phyloP scores from a whole-genome alignment of 2,329 filamentous ascomycete genomes.

The Ascochyta koolunga region DNA sequence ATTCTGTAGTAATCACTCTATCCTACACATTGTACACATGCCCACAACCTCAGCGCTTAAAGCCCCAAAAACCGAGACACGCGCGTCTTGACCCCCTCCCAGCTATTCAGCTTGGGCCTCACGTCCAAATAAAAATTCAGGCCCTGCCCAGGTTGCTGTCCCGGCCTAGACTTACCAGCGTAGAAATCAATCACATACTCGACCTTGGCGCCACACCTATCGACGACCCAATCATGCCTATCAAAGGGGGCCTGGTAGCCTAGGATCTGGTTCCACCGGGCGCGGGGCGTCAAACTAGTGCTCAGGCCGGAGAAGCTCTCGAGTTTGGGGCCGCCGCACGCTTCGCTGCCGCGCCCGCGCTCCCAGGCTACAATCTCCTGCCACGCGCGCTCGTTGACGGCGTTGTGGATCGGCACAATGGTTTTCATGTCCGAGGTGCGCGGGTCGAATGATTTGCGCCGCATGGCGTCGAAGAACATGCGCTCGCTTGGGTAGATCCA shows the following conservation, averaged over 20 bases:
- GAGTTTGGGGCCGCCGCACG: slow-evolving; percentile 79
- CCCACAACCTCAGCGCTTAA: slow-evolving; percentile 31
- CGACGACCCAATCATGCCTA: slow-evolving; percentile 95
- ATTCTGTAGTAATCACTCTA: slow-evolving; percentile 15
- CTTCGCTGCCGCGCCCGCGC: slow-evolving; percentile 63
- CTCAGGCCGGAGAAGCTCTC: slow-evolving; percentile 78
- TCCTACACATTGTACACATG: slow-evolving; percentile 14
- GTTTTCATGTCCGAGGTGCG: slow-evolving; percentile 79
- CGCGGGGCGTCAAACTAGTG: slow-evolving; percentile 74
- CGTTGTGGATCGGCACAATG: slow-evolving; percentile 97
- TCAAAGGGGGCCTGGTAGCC: slow-evolving; percentile 96
- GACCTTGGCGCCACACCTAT: slow-evolving; percentile 81
- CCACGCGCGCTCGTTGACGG: slow-evolving; percentile 97
- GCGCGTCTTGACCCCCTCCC: slow-evolving; percentile 66
- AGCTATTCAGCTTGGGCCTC: slow-evolving; percentile 68
- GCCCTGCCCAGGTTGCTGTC: slow-evolving; percentile 48
- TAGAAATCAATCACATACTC: slow-evolving; percentile 99
- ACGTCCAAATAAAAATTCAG: slow-evolving; percentile 71
- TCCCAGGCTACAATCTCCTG: slow-evolving; percentile 91
- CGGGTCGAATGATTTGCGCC: slow-evolving; percentile 82
- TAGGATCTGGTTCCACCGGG: slow-evolving; percentile 78
- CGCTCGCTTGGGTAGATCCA: slow-evolving; percentile 98
- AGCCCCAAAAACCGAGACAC: slow-evolving; percentile 56
- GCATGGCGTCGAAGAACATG: slow-evolving; percentile 98
- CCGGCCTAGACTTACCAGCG: slow-evolving; percentile 66